Evolutionary conservation across 371 early-diverging fungal genomes (phyloP).

Genomic region (Apophysomyces sp.): DNA sequence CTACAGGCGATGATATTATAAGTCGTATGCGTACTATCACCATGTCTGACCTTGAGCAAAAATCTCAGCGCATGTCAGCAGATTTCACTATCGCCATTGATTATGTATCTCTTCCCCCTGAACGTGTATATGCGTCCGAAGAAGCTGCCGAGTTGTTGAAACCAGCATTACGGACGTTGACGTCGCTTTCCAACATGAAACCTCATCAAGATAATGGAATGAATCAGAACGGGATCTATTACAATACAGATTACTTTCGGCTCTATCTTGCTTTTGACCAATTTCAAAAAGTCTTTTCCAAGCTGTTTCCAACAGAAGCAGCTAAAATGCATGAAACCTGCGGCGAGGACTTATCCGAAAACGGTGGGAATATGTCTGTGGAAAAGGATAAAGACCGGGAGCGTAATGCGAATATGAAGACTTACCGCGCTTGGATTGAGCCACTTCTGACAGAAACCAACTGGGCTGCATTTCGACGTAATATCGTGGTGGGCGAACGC

Average conservation of each 20-base stretch:
- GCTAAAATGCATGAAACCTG: constrained; percentile 11
- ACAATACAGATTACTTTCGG: constrained; percentile 52
- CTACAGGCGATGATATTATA: constrained; percentile 47
- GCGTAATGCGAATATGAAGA: constrained; percentile 47
- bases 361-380: background rate
- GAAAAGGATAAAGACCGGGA: constrained; percentile 41
- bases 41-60: constrained; percentile 41
- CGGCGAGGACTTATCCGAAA: background rate
- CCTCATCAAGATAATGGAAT: constrained; percentile 52
- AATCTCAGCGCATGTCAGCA: constrained; percentile 29
- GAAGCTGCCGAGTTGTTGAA: constrained; percentile 28
- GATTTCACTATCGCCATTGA: constrained; percentile 40
- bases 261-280: constrained; percentile 50
- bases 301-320: constrained; percentile 32
- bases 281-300: constrained; percentile 40
- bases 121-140: constrained; percentile 16
- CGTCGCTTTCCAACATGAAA: constrained; percentile 44
- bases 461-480: constrained; percentile 52
- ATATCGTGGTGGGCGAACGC: constrained; percentile 50
- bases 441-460: constrained; percentile 42
- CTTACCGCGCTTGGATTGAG: constrained; percentile 45
- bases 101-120: constrained; percentile 2
- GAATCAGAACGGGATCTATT: constrained; percentile 55
- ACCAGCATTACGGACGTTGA: constrained; percentile 36
- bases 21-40: constrained; percentile 38